A percentile compares a stretch with the other conserved stretches of the same genome.
Conservation (phyloP, 768 basidiomycete species). For the Tulasnella sp. region DNA sequence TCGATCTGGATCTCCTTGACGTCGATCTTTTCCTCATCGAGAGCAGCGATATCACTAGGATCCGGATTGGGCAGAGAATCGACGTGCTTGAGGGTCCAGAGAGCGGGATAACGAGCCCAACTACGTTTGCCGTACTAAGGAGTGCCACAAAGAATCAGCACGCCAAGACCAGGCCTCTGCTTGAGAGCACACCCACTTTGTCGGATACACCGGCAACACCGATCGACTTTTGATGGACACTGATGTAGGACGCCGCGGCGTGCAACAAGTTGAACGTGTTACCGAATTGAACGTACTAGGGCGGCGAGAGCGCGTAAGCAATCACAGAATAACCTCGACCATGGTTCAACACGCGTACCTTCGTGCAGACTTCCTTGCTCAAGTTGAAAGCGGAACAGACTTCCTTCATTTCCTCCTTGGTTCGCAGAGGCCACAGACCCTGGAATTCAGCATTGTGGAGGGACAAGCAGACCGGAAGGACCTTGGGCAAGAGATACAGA, state of each 20-base stretch:
- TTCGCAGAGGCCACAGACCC: slow-evolving; percentile 92
- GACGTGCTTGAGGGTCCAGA: slow-evolving; percentile 94
- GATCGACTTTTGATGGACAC: slow-evolving; percentile 84
- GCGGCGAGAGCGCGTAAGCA: background rate
- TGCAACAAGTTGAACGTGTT: slow-evolving; percentile 96
- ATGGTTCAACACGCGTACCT: slow-evolving; percentile 39
- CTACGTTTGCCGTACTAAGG: slow-evolving; percentile 80
- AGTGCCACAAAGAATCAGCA: background rate
- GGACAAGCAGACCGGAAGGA: slow-evolving; percentile 84
- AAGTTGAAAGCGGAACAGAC: slow-evolving; percentile 98
- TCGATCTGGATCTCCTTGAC: slow-evolving; percentile 75
- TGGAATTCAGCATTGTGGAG: slow-evolving; percentile 98
- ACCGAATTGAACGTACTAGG: slow-evolving; percentile 84
- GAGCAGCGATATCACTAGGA: slow-evolving; percentile 88
- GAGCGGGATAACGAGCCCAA: slow-evolving; percentile 93
- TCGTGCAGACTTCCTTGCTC: slow-evolving; percentile 91
- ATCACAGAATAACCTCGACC: background rate
- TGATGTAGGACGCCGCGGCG: slow-evolving; percentile 89
- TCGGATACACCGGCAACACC: slow-evolving; percentile 97
- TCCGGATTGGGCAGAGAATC: slow-evolving; percentile 92
- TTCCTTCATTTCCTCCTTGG: slow-evolving; percentile 98
- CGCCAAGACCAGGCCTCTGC: background rate
- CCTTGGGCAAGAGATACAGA: slow-evolving; percentile 87
- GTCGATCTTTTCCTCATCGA: slow-evolving; percentile 72
- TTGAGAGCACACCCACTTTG: slow-evolving; percentile 45